Evolutionary conservation across 2,329 filamentous ascomycete species (phyloP).

Genomic region (Aspergillus tamarii): DNA sequence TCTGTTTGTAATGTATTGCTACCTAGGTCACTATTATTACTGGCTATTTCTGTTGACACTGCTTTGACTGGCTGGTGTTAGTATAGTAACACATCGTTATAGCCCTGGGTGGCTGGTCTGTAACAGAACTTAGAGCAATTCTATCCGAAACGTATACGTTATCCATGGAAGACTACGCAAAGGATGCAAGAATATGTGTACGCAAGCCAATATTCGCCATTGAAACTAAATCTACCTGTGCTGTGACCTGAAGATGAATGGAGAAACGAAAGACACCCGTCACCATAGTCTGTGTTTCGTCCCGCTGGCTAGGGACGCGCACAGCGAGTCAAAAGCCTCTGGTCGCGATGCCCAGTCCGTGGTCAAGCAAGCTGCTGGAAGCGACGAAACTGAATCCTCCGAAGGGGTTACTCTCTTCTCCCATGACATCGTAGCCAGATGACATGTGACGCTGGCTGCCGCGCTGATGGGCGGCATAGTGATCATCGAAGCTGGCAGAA

Average conservation of each 20-base stretch:
- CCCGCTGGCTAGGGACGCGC: not conserved
- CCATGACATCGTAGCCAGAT: conserved; percentile 19
- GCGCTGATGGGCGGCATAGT: conserved; percentile 24
- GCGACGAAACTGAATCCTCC: conserved; percentile 55
- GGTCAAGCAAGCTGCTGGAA: conserved; percentile 50
- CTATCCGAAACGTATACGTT: not conserved
- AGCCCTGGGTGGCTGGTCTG: not conserved
- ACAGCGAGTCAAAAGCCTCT: conserved; percentile 26
- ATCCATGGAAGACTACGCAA: not conserved
- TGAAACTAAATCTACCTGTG: not conserved
- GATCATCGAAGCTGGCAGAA: conserved; percentile 31
- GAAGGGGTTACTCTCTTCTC: conserved; percentile 46
- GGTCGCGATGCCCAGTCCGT: conserved; percentile 35
- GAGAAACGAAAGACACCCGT: not conserved
- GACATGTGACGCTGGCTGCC: conserved; percentile 24
- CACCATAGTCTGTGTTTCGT: not conserved
- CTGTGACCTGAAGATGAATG: not conserved
- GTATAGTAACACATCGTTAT: not conserved
- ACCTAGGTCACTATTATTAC: not conserved
- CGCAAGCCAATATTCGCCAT: not conserved
- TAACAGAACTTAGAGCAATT: not conserved
- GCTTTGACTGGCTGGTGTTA: not conserved
- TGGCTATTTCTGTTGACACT: not conserved
- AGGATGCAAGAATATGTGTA: not conserved
- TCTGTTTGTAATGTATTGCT: not conserved